Evolutionary conservation across 129 eudicot species (phyloP), one percentile per base, ranked within the genome.

Genomic region (Apium graveolens): DNA sequence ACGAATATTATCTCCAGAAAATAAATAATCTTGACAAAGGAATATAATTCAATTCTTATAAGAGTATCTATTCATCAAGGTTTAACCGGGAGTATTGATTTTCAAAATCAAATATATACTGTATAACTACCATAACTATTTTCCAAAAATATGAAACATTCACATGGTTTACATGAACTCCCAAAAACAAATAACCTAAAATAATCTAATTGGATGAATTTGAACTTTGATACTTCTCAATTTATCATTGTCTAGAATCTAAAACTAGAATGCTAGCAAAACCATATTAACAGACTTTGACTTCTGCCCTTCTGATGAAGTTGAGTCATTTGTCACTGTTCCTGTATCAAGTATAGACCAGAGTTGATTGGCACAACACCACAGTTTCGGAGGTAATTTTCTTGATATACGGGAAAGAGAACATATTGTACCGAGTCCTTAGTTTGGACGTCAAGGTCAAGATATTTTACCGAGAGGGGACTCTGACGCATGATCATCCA

Each of bases 401-500:
- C 69, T 34, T 11, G 53, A 27, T 49, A 18, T 24, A 12, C 31
- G 4, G 24, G 32, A 34, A 24, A 60, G 71, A 39, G 43, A 55
- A 9, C 42, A 53, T 12, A 18, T 16, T 55, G n/a, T 70, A 24
- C 12, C 24, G 26, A 53, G 14, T 34, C 1, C 42, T 26, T 27
- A 53, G 32, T 38, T 38, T 53, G 48, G n/a, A 63, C 29, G 49
- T 21, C 42, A 63, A 31, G 3, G 24, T 66, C 75, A 69, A 79
- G 80, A 83, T 83, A 95, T 83, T 86, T 78, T 86, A 71, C 99
- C 96, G 66, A 95, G 93, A n/a, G 99, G 97, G 53, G 99, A 91
- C 79, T 90, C 96, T 0, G 86, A 81, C 21, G 92, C 70, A 49
- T 87, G 87, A 80, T 92, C 92, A 29, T 95, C 94, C 44, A 90